Conservation (phyloP, 305 asterid species). For the Caryopteris hybrid region DNA sequence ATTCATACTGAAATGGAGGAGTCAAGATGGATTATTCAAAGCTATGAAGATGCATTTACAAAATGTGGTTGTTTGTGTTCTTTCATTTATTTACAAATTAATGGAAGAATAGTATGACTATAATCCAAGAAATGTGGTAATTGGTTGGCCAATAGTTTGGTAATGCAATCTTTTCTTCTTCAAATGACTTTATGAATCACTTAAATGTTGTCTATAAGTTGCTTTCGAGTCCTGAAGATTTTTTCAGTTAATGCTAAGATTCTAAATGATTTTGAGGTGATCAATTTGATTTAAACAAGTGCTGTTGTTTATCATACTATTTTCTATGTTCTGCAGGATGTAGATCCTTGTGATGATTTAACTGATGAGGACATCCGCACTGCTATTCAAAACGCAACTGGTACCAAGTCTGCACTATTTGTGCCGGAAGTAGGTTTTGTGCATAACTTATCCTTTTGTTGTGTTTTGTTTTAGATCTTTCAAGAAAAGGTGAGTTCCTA, state of each 20-base stretch:
- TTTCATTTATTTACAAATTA: not conserved
- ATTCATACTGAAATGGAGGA: not conserved
- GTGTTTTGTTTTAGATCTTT: not conserved
- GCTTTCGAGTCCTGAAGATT: no score
- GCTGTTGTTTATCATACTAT: slow-evolving; percentile 1
- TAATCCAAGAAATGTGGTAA: not conserved
- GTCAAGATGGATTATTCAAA: not conserved
- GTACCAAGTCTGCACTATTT: slow-evolving; percentile 76
- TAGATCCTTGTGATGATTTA: slow-evolving; percentile 88
- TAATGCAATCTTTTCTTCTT: not conserved
- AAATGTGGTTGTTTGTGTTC: not conserved
- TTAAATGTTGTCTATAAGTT: slow-evolving; percentile 5
- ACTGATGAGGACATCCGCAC: slow-evolving; percentile 88
- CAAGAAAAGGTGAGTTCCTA: not conserved
- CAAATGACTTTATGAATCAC: not conserved
- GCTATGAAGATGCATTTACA: not conserved
- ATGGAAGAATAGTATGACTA: not conserved
- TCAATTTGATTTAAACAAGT: slow-evolving; percentile 3
- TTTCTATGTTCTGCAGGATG: slow-evolving; percentile 53
- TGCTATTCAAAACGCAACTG: slow-evolving; percentile 89
- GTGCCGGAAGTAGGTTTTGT: slow-evolving; percentile 70
- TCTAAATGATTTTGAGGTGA: not conserved
- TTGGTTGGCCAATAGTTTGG: not conserved
- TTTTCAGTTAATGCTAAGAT: not conserved
- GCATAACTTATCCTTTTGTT: slow-evolving; percentile 3